These are phyloP conservation scores for Pseudogymnoascus sp. DNA, from an alignment of 2,329 filamentous ascomycete species.

Conservation along the genomic window DNA sequence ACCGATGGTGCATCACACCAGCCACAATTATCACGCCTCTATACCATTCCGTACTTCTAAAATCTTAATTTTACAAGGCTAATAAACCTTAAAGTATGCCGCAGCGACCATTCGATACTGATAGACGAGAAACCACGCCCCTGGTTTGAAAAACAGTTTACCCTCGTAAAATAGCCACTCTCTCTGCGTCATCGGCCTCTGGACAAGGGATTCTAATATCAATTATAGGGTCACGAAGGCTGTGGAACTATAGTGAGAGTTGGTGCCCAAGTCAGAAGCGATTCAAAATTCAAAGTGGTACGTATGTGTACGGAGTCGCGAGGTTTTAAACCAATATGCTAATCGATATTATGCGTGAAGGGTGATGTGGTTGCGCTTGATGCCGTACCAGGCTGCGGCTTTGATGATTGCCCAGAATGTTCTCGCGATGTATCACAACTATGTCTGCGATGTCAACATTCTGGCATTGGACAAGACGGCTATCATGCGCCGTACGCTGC, in stretches of 20 bases:
- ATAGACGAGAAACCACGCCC: conserved; percentile 24
- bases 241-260: background rate
- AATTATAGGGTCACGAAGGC: background rate
- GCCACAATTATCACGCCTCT: too few species aligned
- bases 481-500: conserved; percentile 35
- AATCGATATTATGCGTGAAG: conserved; percentile 10
- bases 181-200: background rate
- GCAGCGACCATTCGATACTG: conserved; percentile 29
- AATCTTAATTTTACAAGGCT: background rate
- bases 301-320: background rate
- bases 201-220: background rate
- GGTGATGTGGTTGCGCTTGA: conserved; percentile 29
- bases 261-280: background rate
- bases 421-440: conserved; percentile 33
- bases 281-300: background rate
- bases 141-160: conserved; percentile 28
- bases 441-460: conserved; percentile 32
- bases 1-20: background rate
- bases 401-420: conserved; percentile 31
- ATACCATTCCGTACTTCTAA: background rate
- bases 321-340: background rate
- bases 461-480: conserved; percentile 37
- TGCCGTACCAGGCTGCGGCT: conserved; percentile 29
- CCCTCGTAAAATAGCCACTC: conserved; percentile 13
- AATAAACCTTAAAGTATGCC: conserved; percentile 23